A percentile compares a stretch with the other conserved stretches of the same genome.
Conservation (phyloP, 2,329 filamentous ascomycete genomes). For the Aureobasidium pullulans region DNA sequence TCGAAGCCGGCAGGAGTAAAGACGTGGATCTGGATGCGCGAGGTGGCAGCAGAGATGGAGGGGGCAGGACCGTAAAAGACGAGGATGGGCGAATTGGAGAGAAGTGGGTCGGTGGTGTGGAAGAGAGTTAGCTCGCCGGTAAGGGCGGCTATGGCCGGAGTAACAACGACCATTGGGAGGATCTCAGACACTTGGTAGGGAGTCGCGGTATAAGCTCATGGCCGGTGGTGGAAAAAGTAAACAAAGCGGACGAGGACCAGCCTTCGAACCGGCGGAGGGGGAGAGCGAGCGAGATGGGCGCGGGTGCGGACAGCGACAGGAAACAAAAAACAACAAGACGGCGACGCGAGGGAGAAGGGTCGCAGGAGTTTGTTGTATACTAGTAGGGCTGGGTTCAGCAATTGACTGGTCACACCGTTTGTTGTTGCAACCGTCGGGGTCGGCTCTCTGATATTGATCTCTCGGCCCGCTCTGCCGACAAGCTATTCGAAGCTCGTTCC, state of each 20-base stretch:
- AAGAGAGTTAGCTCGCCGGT: constrained; percentile 81
- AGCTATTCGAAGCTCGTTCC: neutral
- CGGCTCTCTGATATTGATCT: neutral
- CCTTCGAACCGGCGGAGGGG: neutral
- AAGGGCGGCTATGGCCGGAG: constrained; percentile 65
- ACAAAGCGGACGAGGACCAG: constrained; percentile 15
- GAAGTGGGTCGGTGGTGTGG: constrained; percentile 76
- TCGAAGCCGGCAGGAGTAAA: constrained; percentile 83
- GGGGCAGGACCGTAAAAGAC: constrained; percentile 74
- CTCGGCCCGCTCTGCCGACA: constrained; percentile 5
- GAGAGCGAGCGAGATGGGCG: neutral
- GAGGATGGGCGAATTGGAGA: constrained; percentile 73
- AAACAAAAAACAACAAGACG: neutral
- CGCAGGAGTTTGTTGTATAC: neutral
- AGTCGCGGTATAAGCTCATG: constrained; percentile 5
- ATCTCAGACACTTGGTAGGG: neutral
- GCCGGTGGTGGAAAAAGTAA: constrained; percentile 2
- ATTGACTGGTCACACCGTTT: neutral
- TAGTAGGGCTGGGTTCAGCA: neutral
- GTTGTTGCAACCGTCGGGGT: constrained; percentile 10
- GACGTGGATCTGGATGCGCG: constrained; percentile 89
- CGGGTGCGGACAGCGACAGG: neutral
- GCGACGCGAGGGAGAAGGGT: constrained; percentile 1
- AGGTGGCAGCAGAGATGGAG: constrained; percentile 85
- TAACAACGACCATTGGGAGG: constrained; percentile 67